phyloP scores from a whole-genome alignment of 1,139 yeast species.

The Geotrichum candidum region DNA sequence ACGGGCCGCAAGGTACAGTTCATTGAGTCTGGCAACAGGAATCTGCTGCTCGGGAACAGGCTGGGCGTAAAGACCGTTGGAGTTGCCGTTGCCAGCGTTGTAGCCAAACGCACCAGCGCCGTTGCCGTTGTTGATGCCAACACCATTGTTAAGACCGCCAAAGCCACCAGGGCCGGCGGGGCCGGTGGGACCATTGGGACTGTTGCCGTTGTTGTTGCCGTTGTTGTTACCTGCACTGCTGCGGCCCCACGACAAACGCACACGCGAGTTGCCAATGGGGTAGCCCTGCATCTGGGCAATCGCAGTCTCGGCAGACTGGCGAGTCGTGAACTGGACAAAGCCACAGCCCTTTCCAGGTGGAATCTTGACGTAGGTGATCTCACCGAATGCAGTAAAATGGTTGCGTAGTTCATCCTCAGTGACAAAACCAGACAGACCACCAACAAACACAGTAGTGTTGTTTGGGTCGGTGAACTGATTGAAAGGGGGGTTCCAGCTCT shows the following conservation, averaged over 20 bases:
- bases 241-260: conserved; percentile 87
- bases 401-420: conserved; percentile 71
- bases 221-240: conserved; percentile 21
- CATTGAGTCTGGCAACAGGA: conserved; percentile 42
- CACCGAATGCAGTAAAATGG: conserved; percentile 78
- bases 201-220: conserved; percentile 25
- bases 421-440: conserved; percentile 73
- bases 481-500: conserved; percentile 31
- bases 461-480: conserved; percentile 64
- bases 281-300: conserved; percentile 90
- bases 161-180: neutral
- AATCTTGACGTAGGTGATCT: conserved; percentile 75
- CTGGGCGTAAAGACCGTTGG: conserved; percentile 1
- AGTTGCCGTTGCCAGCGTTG: neutral
- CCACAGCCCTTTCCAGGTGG: conserved; percentile 97
- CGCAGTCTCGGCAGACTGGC: conserved; percentile 84
- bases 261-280: conserved; percentile 77
- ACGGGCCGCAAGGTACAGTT: conserved; percentile 43
- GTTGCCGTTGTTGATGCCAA: neutral
- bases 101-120: neutral
- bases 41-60: conserved; percentile 18
- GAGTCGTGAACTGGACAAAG: conserved; percentile 71
- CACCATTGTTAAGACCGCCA: neutral
- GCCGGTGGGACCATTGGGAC: conserved; percentile 25
- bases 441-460: conserved; percentile 92